These are phyloP conservation scores for Hanseniaspora meyeri DNA, from an alignment of 805 yeast species.

Conservation along the genomic window DNA sequence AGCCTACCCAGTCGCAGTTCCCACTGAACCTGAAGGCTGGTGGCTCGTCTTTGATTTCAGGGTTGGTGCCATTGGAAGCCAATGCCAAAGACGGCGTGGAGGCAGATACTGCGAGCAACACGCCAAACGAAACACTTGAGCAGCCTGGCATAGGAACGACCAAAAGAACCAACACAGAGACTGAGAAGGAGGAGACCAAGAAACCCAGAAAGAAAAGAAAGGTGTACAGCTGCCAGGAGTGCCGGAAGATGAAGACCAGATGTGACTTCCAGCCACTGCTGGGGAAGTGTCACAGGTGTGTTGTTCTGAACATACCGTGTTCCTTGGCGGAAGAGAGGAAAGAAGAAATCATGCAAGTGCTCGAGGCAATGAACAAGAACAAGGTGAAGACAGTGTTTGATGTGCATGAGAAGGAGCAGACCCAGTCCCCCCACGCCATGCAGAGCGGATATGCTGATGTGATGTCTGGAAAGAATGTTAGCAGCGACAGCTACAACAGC, in stretches of 20 bases:
- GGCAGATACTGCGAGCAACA: not conserved
- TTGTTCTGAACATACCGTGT: slow-evolving; percentile 36
- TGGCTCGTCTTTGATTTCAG: not conserved
- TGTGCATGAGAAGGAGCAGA: not conserved
- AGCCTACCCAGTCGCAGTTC: not conserved
- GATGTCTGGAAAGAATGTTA: not conserved
- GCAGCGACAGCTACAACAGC: not conserved
- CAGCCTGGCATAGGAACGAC: slow-evolving; percentile 1
- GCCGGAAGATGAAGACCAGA: slow-evolving; percentile 46
- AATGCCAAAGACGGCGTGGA: not conserved
- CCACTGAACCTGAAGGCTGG: not conserved
- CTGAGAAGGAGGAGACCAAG: slow-evolving; percentile 1
- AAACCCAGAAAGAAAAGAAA: slow-evolving; percentile 30
- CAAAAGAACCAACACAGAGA: slow-evolving; percentile 14
- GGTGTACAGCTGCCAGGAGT: slow-evolving; percentile 37
- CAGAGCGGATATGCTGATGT: not conserved
- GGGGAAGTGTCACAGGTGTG: slow-evolving; percentile 43
- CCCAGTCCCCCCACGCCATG: not conserved
- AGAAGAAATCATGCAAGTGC: slow-evolving; percentile 19
- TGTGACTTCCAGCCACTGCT: slow-evolving; percentile 38
- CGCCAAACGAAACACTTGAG: not conserved
- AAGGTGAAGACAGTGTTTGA: slow-evolving; percentile 1
- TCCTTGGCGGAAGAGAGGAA: slow-evolving; percentile 31
- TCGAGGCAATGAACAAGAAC: not conserved
- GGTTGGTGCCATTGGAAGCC: not conserved